Base-by-base conservation (phyloP, 2,329 filamentous ascomycete species). In the Sporothrix brasiliensis region DNA sequence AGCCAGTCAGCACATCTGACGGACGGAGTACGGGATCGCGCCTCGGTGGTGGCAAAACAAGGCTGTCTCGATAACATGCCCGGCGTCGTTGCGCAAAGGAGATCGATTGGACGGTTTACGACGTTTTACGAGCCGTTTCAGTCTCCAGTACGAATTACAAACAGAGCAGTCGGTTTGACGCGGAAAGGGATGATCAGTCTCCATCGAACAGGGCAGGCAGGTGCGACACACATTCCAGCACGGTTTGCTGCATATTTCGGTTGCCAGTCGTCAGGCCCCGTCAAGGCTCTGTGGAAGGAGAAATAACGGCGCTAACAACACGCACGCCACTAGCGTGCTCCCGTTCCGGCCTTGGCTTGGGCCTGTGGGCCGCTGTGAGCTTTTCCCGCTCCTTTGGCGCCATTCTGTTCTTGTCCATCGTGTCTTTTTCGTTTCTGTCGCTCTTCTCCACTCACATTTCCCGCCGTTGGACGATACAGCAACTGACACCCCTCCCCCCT, bases 21-120 rank as follows among this genome's bases (percentile, higher is more conserved):
- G 34, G 34, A 34, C 34, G 34, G 34, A 34, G 34, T 34, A 34
- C 34, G 34, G 34, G 34, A 9, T 60, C 56, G 19, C 16, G n/a
- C 24, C 19, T 24, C n/a, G 10, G n/a, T 14, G 24, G 58, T 63
- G 39, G 44, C 61, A 65, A 65, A 47, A 50, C 21, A 34, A 6
- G 44, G 24, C 56, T 49, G 24, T 65, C 61, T 10, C 19, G 14
- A 49, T 63, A 39, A 49, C 5, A 1, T 21, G 44, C 5, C 24
- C 44, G 47, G 61, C 27, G 44, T 34, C 27, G 19, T 53, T 10
- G 67, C 21, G 52, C 24, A 27, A 47, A 66, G 39, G 24, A 27
- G 16, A 34, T 44, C 56, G 49, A 72, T 72, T 70, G 71, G 71
- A 13, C 41, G 3, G 16, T 70, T 69, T 72, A 72, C 71, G 71